phyloP scores from a whole-genome alignment of 208 protist genomes.

The Crithidia acanthocephali region DNA sequence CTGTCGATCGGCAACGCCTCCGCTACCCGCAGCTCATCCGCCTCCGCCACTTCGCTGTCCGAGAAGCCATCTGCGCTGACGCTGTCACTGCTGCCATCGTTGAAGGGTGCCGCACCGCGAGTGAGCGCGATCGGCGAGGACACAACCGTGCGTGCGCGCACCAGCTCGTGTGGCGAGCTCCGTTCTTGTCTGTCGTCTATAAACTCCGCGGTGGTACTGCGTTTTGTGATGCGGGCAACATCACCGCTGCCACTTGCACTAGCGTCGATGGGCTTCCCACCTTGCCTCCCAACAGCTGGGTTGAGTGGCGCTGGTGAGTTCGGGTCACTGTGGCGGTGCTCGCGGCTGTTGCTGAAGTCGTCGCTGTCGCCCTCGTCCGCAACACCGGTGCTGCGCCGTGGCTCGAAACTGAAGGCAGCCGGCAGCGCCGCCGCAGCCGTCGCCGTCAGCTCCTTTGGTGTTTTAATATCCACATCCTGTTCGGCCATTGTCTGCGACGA shows the following conservation, averaged over 20 bases:
- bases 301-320: neutral
- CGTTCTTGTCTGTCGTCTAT: neutral
- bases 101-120: no score
- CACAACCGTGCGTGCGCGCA: neutral
- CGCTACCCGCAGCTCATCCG: slow-evolving; percentile 10
- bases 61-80: neutral
- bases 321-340: neutral
- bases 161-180: neutral
- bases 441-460: slow-evolving; percentile 2
- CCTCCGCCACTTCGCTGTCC: slow-evolving; percentile 2
- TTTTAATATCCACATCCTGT: neutral
- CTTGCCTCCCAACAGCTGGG: neutral
- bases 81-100: neutral
- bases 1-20: slow-evolving; percentile 18
- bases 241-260: neutral
- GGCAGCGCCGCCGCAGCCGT: neutral
- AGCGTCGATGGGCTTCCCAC: neutral
- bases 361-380: neutral
- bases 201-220: slow-evolving; percentile 14
- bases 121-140: neutral
- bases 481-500: neutral
- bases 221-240: neutral
- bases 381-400: neutral
- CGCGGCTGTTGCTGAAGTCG: neutral
- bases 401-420: neutral